Evolutionary conservation across 306 rosid species (phyloP).

Genomic region (Sophora flavescens): DNA sequence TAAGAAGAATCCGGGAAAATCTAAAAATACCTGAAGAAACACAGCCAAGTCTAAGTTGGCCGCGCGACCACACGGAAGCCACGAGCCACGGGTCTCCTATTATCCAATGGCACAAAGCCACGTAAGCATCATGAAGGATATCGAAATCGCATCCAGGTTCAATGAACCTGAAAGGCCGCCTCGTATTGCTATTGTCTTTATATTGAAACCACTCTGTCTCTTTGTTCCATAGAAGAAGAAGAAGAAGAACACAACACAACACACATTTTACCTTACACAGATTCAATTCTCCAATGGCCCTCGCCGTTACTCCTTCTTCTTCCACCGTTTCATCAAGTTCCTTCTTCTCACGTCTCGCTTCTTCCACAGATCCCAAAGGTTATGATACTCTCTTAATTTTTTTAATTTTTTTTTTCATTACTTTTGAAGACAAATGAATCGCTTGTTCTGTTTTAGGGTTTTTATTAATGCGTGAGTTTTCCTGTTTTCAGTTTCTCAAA

Average conservation of each 20-base stretch:
- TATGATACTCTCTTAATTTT: not conserved
- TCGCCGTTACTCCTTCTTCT: slow-evolving; percentile 68
- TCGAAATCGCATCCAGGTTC: slow-evolving; percentile 67
- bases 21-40: not conserved
- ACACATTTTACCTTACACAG: not conserved
- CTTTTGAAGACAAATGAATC: not conserved
- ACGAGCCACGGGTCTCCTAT: slow-evolving; percentile 48
- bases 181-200: slow-evolving; percentile 11
- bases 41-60: slow-evolving; percentile 40
- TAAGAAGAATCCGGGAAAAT: slow-evolving; percentile 12
- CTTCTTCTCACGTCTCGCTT: slow-evolving; percentile 49
- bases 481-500: slow-evolving; percentile 60
- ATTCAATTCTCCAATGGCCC: slow-evolving; percentile 61
- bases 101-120: slow-evolving; percentile 35
- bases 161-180: slow-evolving; percentile 51
- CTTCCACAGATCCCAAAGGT: slow-evolving; percentile 68
- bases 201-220: slow-evolving; percentile 40
- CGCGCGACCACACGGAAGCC: slow-evolving; percentile 47
- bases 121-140: not conserved
- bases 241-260: not conserved
- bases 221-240: not conserved
- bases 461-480: not conserved
- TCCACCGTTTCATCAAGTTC: slow-evolving; percentile 56
- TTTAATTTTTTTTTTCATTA: not conserved
- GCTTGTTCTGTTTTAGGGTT: not conserved